Evolutionary conservation across 2,329 filamentous ascomycete species (phyloP), one percentile per base, ranked within the genome.

Genomic region (Cryphonectria parasitica): DNA sequence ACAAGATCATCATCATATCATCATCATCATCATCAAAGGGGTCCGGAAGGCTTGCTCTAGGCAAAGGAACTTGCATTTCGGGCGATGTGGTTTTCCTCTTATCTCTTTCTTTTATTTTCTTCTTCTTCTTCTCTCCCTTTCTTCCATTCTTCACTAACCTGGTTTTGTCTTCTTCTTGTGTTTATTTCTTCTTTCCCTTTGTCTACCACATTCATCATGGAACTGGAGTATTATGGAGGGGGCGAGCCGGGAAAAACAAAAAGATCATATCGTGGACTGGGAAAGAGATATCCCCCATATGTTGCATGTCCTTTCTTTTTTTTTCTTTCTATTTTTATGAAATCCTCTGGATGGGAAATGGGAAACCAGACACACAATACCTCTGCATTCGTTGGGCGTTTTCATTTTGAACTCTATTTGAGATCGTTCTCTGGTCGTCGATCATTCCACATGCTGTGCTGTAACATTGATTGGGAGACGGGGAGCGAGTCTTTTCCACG

Each of bases 301-400:
- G 66, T 68, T 64, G 41, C 25, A 28, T 64, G 58, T 62, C 56
- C 66, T 60, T 62, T 64, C 61, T 56, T 61, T 60, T 62, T 64
- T 64, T 56, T 61, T 70, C 66, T 63, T 68, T n/a, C 19, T 45
- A 22, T 19, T 49, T 49, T 49, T 8, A 58, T 58, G 54, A 58
- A 58, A 58, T 58, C 17, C 54, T 58, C 45, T 34, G 66, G 63
- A 60, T 71, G 69, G 69, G 64, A 67, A 63, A 68, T 64, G 67
- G 69, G 54, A 67, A 68, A 68, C 49, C 58, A 68, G 41, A 68
- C 58, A 68, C 58, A 68, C 66, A 68, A 72, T 72, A 72, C 71
- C 66, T 68, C 66, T 68, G 71, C 71, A 72, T 72, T 72, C 68
- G 43, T 68, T 72, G 68, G 71, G 68, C 65, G 69, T 68, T 68